These are phyloP conservation scores for Trichosanthes cucumerina DNA, from an alignment of 306 rosid species.

Conservation along the genomic window DNA sequence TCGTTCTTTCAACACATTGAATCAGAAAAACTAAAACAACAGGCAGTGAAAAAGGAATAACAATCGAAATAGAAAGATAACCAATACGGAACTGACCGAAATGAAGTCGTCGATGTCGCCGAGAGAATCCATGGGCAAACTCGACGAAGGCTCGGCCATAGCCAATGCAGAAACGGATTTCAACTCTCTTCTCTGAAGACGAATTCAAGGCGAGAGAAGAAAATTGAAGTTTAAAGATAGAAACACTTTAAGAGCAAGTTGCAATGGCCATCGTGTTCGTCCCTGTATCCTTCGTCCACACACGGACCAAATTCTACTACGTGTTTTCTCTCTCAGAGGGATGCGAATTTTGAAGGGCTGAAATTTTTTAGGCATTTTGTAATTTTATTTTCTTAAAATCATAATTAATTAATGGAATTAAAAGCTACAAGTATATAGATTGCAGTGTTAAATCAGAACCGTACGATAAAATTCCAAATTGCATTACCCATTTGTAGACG, in stretches of 20 bases:
- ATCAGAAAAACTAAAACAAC: conserved; percentile 6
- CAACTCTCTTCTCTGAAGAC: background rate
- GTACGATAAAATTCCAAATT: background rate
- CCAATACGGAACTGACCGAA: conserved; percentile 29
- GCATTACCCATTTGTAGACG: background rate
- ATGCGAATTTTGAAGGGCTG: conserved; percentile 6
- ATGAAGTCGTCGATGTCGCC: conserved; percentile 63
- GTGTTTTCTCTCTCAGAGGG: conserved; percentile 14
- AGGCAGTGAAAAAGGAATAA: background rate
- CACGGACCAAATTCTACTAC: conserved; percentile 43
- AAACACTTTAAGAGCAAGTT: conserved; percentile 4
- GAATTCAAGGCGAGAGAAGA: background rate
- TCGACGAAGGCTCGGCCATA: conserved; percentile 14
- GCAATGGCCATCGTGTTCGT: conserved; percentile 41
- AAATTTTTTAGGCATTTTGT: background rate
- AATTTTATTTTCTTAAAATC: background rate
- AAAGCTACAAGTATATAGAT: background rate
- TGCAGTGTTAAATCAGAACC: background rate
- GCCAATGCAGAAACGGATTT: conserved; percentile 30
- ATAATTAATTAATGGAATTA: background rate
- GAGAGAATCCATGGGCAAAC: conserved; percentile 24
- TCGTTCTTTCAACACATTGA: conserved; percentile 8
- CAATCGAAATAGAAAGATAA: background rate
- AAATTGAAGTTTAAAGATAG: background rate
- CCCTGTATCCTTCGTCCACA: conserved; percentile 42